Base-by-base conservation (phyloP, 176 grass and related monocot genomes). In the Phoenix roebelenii region DNA sequence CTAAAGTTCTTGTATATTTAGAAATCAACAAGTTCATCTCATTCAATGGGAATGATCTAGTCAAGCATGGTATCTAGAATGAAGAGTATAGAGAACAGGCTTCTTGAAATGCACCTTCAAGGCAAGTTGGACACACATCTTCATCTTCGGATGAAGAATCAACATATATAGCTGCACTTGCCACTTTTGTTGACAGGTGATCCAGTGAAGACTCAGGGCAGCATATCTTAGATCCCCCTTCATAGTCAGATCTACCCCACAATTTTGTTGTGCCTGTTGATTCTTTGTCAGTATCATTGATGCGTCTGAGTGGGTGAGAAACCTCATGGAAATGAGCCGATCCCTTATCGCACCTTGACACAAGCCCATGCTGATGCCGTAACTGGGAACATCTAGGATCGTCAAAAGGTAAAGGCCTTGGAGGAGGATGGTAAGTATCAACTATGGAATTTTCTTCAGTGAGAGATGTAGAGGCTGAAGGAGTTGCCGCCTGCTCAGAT, bases 121-220 rank as follows among this genome's bases (percentile, higher is more conserved):
- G 73, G 78, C 89, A 93, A 50, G 84, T 76, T 22, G 84, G 84
- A 74, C 89, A 93, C 20, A 84, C 84, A 77, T 85, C 73, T 69
- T 81, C 84, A 10, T 53, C 54, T 23, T 93, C 84, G 12, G 58
- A 71, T 49, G 59, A 64, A 68, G 61, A 69, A 79, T 5, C 25
- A 9, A 50, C 18, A 30, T 72, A 26, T 24, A 30, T 58, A 62
- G 18, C 55, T 18, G 20, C 67, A 62, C 58, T 16, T 44, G 61
- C 59, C 3, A n/a, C 58, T 64, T 63, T 49, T 75, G 49, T 58
- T 58, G 69, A 50, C 23, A 23, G 57, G 22, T 58, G 22, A 76
- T 86, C 82, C 26, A 30, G 65, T 18, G 72, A 82, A 54, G 70
- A 53, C 7, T 20, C 69, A 44, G 35, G 10, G 35, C 35, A 44